Base-by-base conservation (phyloP, 306 rosid species). In the Prunus davidiana region DNA sequence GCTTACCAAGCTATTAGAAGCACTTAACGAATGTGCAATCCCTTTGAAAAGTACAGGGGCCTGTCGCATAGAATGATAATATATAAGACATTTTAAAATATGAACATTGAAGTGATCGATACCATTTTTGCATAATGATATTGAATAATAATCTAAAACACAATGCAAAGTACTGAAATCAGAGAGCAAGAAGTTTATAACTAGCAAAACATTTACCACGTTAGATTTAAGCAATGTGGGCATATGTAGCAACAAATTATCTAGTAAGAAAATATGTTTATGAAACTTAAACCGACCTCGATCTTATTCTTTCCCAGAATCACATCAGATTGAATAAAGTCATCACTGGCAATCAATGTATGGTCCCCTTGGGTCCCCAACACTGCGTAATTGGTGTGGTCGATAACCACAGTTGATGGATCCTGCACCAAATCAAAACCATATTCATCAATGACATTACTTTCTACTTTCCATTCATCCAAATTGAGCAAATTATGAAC, bases 281-380 rank as follows among this genome's bases (percentile, higher is more conserved):
- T 20, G 25, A 56, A 56, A 56, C 20, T 64, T 19, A 24, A 22
- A 71, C 90, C 84, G 77, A 76, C 97, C 96, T 88, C 91, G 63
- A 90, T 83, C 76, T 84, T 86, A 67, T 83, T 76, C 82, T 84
- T 84, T 80, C 96, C 97, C 80, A 92, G 72, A 30, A 92, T 86
- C 78, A 81, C 96, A 63, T 86, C 86, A 73, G 97, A 88, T 81
- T 82, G 81, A 43, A 92, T 86, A 67, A 87, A 90, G 72, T 84
- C 81, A 15, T 92, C 93, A 60, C 91, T 24, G 65, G 65, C 18
- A 60, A 60, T 60, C 65, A 60, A 25, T 79, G 93, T 87, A 69
- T 90, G 97, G 76, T 88, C 92, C 38, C 97, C 97, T 82, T 92
- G 96, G 13, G 79, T 76, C 16, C 86, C 65, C 38, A 25, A 27